Conservation (phyloP, 768 basidiomycete species). For the Serendipita sp. region DNA sequence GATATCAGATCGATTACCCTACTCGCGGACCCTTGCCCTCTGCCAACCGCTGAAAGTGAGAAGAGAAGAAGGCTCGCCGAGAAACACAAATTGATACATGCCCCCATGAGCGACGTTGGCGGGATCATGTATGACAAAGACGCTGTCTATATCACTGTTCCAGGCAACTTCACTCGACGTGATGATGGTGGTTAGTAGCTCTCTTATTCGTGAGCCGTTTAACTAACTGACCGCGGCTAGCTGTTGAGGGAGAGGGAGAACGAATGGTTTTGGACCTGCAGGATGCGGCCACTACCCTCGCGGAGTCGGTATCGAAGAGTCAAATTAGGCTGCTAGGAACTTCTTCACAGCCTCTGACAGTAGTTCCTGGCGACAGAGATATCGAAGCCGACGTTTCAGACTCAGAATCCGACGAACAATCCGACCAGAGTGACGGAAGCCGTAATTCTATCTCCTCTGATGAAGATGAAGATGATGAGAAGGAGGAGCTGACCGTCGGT, state of each 20-base stretch:
- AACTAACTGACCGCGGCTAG: slow-evolving; percentile 24
- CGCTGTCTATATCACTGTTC: slow-evolving; percentile 94
- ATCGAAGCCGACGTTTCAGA: slow-evolving; percentile 24
- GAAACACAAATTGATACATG: slow-evolving; percentile 86
- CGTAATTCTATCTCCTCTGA: slow-evolving; percentile 16
- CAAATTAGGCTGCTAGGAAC: slow-evolving; percentile 72
- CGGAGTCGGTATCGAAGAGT: slow-evolving; percentile 64
- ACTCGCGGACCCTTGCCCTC: slow-evolving; percentile 88
- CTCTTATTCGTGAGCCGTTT: neutral
- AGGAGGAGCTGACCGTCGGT: slow-evolving; percentile 10
- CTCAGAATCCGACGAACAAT: slow-evolving; percentile 16
- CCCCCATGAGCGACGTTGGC: slow-evolving; percentile 97
- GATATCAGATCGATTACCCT: slow-evolving; percentile 54
- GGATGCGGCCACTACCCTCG: slow-evolving; percentile 68
- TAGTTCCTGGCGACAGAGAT: slow-evolving; percentile 22
- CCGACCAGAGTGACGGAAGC: slow-evolving; percentile 19
- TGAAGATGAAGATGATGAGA: slow-evolving; percentile 20
- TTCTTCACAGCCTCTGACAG: slow-evolving; percentile 52
- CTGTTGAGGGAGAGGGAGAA: slow-evolving; percentile 81
- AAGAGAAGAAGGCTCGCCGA: slow-evolving; percentile 85
- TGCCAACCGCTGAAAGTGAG: slow-evolving; percentile 83
- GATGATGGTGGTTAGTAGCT: slow-evolving; percentile 37
- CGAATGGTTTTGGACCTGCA: slow-evolving; percentile 96
- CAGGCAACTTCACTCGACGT: slow-evolving; percentile 82
- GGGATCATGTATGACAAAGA: slow-evolving; percentile 97